These are phyloP conservation scores for Emergomyces pasteurianus DNA, from an alignment of 2,329 filamentous ascomycete genomes.

Conservation along the genomic window DNA sequence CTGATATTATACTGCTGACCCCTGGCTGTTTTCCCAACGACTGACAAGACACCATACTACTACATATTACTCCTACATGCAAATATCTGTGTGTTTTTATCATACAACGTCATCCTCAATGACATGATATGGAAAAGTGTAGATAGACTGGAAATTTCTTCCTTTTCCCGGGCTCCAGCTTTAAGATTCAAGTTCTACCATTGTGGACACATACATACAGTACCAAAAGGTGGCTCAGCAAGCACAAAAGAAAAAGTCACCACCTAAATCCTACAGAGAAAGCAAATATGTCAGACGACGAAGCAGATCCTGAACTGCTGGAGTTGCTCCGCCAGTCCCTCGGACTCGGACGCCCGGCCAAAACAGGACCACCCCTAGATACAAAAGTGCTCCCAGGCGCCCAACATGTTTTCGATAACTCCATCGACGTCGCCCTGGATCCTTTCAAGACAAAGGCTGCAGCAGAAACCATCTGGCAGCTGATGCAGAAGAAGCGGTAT, in stretches of 20 bases:
- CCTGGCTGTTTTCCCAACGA: neutral
- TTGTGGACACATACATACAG: neutral
- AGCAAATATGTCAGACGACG: conserved; percentile 72
- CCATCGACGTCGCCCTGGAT: conserved; percentile 82
- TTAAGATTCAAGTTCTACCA: neutral
- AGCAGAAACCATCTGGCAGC: conserved; percentile 61
- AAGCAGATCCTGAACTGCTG: conserved; percentile 76
- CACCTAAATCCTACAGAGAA: neutral
- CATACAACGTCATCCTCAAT: neutral
- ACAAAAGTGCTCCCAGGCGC: conserved; percentile 74
- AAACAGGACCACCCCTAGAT: conserved; percentile 50
- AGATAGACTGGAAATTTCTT: neutral
- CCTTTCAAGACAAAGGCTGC: conserved; percentile 72
- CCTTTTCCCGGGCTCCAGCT: neutral
- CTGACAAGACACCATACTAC: too few relatives aligned
- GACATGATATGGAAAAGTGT: neutral
- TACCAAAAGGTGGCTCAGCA: neutral
- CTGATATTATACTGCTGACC: neutral
- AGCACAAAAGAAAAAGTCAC: neutral
- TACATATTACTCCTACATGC: too few relatives aligned
- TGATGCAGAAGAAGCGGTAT: conserved; percentile 76
- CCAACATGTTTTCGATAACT: conserved; percentile 80
- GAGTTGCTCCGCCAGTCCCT: conserved; percentile 75
- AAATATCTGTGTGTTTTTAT: too few relatives aligned
- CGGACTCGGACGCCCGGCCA: conserved; percentile 45